Evolutionary conservation across 1,284 basidiomycete species (phyloP).

Genomic region (Paramarasmius palmivorus): DNA sequence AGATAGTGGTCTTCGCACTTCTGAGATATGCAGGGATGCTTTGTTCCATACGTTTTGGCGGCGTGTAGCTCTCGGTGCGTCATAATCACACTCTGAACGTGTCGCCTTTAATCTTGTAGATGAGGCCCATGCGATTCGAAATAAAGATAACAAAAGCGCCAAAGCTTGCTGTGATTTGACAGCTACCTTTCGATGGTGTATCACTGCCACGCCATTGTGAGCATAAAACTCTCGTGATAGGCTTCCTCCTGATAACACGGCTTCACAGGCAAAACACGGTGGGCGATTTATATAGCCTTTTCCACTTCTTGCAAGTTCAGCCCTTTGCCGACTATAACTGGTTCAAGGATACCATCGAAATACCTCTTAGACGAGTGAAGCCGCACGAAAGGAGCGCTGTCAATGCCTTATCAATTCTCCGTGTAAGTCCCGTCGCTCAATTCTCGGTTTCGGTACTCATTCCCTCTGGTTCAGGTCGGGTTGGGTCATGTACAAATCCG

Average conservation of each 20-base stretch:
- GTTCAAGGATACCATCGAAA: conserved; percentile 6
- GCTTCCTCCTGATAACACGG: neutral
- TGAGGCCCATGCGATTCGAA: conserved; percentile 11
- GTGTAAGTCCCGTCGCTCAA: neutral
- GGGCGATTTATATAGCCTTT: conserved; percentile 5
- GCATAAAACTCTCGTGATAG: neutral
- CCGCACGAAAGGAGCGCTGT: neutral
- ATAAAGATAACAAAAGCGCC: neutral
- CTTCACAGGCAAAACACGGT: conserved; percentile 10
- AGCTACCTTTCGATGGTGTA: conserved; percentile 7
- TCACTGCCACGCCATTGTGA: conserved; percentile 13
- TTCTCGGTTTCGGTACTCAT: neutral
- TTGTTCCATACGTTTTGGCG: neutral
- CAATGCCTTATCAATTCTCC: conserved; percentile 2
- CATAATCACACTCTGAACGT: neutral
- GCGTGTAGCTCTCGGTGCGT: neutral
- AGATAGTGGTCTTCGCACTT: neutral
- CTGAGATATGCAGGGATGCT: neutral
- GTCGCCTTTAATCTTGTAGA: neutral
- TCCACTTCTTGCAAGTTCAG: conserved; percentile 6
- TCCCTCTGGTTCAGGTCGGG: neutral
- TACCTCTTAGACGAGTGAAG: neutral
- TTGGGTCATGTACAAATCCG: conserved; percentile 7
- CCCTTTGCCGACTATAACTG: neutral
- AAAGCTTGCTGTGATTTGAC: conserved; percentile 7